Base-by-base conservation (phyloP, 1,284 basidiomycete species). In the Paramarasmius palmivorus region DNA sequence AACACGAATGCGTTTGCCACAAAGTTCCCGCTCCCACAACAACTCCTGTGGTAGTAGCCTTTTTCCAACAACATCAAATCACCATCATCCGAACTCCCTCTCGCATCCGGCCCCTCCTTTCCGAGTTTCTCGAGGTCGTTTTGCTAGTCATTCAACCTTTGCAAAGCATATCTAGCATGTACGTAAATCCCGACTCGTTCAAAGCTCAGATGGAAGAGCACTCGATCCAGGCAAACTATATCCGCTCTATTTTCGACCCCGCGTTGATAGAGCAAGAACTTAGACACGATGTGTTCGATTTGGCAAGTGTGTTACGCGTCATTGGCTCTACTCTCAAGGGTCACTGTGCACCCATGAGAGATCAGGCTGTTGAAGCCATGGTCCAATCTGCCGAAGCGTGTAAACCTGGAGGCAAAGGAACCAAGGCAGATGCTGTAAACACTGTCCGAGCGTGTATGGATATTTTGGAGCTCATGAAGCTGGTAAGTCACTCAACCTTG, bases 271-370 rank as follows among this genome's bases (percentile, higher is more conserved):
- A 87, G 61, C 88, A 92, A 68, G 89, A 95, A 72, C 79, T 94
- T 58, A 79, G 78, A 47, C 88, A 89, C 57, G 80, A 82, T 37
- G 74, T 90, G n/a, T 90, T 93, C 64, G 90, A 95, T 68, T 87
- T 91, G 37, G 79, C 84, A 10, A 84, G 83, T n/a, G 77, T 96
- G 40, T 93, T 96, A 70, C 70, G 78, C 42, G 83, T 86, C 53
- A 86, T 96, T 59, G 93, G 91, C 15, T 77, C 83, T 57, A 88
- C 91, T 14, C 81, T 97, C 61, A 93, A 95, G 71, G 84, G 86
- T 40, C 93, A 97, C 65, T 96, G 95, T 60, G 94, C 95, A 3
- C 94, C 94, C 9, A 95, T 95, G 84, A 81, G 94, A 35, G 94
- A 97, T 71, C 79, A 78, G 10, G 82, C 86, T 52, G 88, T 97